Base-by-base conservation (phyloP, 1,139 yeast genomes). In the Pneumocystis carinii region DNA sequence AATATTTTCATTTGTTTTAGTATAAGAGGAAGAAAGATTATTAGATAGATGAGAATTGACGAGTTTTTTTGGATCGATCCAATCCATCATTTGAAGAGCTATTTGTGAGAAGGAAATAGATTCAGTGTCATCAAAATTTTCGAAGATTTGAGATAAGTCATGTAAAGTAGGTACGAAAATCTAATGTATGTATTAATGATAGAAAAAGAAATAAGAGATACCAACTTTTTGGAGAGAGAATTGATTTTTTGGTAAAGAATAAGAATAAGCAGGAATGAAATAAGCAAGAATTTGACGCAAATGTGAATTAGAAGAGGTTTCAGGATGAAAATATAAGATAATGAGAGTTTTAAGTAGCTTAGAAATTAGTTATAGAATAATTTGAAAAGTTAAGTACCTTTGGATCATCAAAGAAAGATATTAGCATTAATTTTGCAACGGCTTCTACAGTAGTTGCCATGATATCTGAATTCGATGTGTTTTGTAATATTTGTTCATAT, bases 391-490 rank as follows among this genome's bases (percentile, higher is more conserved):
- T 42, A 24, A 8, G 2, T 58, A 68, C 64, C 64, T 85, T 87
- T 62, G 83, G 83, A 70, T 85, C 90, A 24, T 77, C 79, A 66
- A 90, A 79, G 35, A 87, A 81, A 68, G 87, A 95, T 15, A 92
- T 88, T 63, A 92, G 77, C 69, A 86, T 83, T 62, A 92, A 76
- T 74, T 92, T 90, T 70, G 92, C 87, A 36, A 90, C 76, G 0
- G 96, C 95, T 70, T 88, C 95, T 0, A 94, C 96, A 6, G 92
- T 87, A 1, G 83, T 78, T 0, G 92, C 84, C 72, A 88, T 96
- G 35, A 89, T 78, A 57, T 81, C 82, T 0, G 87, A 86, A 70
- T 81, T 77, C 6, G 81, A 82, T 57, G 76, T 77, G 61, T 59
- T 70, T 42, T 69, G 68, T 67, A 90, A 76, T 1, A 86, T 82